Evolutionary conservation across 2,329 filamentous ascomycete species (phyloP).

Genomic region (Simplicillium aogashimaense): DNA sequence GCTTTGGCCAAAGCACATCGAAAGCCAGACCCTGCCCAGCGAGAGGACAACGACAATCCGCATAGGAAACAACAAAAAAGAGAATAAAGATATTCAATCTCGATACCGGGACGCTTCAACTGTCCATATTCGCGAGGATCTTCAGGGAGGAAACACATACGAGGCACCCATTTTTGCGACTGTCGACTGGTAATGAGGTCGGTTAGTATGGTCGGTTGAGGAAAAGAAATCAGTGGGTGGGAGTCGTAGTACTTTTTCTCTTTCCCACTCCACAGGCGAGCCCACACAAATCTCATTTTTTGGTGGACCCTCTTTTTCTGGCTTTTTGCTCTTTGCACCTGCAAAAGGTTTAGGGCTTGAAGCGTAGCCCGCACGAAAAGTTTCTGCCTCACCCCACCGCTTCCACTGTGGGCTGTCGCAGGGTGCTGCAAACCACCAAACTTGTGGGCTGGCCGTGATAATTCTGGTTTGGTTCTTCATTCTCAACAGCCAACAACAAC

Average conservation of each 20-base stretch:
- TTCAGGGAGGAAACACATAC: conserved; percentile 39
- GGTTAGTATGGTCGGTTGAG: conserved; percentile 25
- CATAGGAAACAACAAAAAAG: conserved; percentile 13
- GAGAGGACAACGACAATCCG: conserved; percentile 80
- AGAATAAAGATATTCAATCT: conserved; percentile 20
- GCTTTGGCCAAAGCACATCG: conserved; percentile 7
- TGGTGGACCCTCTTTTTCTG: too few species aligned
- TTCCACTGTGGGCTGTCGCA: conserved; percentile 6
- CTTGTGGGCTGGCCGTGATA: conserved; percentile 13
- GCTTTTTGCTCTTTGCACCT: not conserved
- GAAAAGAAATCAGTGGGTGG: conserved; percentile 2
- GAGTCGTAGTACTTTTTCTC: conserved; percentile 1
- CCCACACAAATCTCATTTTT: not conserved
- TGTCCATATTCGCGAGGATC: conserved; percentile 14
- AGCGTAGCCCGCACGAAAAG: conserved; percentile 3
- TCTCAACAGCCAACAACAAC: conserved; percentile 20
- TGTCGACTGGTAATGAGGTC: conserved; percentile 22
- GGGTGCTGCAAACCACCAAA: conserved; percentile 12
- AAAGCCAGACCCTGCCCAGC: conserved; percentile 43
- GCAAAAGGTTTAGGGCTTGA: conserved; percentile 3
- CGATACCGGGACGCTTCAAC: conserved; percentile 36
- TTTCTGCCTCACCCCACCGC: conserved; percentile 30
- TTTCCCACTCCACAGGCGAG: not conserved
- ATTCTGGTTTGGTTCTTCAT: conserved; percentile 12
- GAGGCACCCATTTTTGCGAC: conserved; percentile 36